Evolutionary conservation across 192 early-diverging fungal genomes (phyloP), one percentile per base, ranked within the genome.

Genomic region (Linnemannia zychae): DNA sequence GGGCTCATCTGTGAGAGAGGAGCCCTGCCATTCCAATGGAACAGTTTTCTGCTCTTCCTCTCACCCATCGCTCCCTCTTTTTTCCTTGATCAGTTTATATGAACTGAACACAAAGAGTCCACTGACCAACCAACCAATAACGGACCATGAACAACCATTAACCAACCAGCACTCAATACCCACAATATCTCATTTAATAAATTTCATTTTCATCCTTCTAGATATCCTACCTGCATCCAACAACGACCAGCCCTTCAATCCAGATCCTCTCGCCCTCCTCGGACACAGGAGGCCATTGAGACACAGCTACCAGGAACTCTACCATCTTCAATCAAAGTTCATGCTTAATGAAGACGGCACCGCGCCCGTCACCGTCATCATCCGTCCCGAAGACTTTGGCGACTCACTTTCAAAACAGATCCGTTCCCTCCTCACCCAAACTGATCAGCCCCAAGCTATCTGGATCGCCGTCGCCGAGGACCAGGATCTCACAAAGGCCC

Each of bases 281-380:
- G 77, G 79, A 85, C 83, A 78, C 53, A 79, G 83, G 78, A 36
- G 77, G 71, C 83, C 83, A 22, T 72, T 85, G 73, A 67, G 83
- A 52, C 83, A 85, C 50, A 79, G 77, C 40, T 85, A 79, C 49
- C 83, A 85, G 70, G 83, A 85, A 34, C 83, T 85, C 53, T 85
- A 85, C 65, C 74, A 70, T 7, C 67, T 85, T 7, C 72, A 69
- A 24, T 85, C 83, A 68, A 85, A 85, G 68, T 85, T 85, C 63
- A 85, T 85, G 83, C 76, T 85, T 17, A 81, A 84, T 5, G 76
- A 76, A 33, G 69, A 84, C 75, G 67, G 69, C 4, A 80, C 71
- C 31, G 80, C 87, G 12, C 67, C 84, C 18, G 81, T 88, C n/a
- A 88, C 84, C 38, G 80, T 86, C 71, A 87, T 90, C n/a, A 82